A percentile compares a stretch with the other conserved stretches of the same genome.
Conservation (phyloP, 805 yeast species). For the Tetrapisispora phaffii region DNA sequence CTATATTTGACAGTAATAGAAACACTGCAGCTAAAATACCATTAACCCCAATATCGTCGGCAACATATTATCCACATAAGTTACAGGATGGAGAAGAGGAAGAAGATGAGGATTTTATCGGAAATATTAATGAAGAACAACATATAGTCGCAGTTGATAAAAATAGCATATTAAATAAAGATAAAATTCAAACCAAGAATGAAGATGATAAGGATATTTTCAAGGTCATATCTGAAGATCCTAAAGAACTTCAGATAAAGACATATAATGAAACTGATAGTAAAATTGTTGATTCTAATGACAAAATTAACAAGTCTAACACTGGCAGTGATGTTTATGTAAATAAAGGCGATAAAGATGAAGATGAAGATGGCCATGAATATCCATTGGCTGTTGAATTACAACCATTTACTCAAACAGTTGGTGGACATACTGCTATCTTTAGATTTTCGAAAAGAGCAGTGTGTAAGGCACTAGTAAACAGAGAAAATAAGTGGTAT, state of each 20-base stretch:
- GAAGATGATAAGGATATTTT: background rate
- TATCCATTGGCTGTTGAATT: slow-evolving; percentile 78
- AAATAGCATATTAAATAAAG: background rate
- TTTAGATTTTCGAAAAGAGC: slow-evolving; percentile 86
- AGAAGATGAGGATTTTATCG: slow-evolving; percentile 4
- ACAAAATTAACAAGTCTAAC: no score
- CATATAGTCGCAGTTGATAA: background rate
- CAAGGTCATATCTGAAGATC: background rate
- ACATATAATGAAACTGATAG: background rate
- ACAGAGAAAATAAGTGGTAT: slow-evolving; percentile 84
- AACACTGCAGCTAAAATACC: slow-evolving; percentile 5
- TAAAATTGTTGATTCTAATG: background rate
- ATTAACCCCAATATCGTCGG: slow-evolving; percentile 56
- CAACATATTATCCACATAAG: slow-evolving; percentile 62
- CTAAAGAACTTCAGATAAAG: background rate
- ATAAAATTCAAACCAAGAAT: background rate
- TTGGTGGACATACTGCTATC: slow-evolving; percentile 97
- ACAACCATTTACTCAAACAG: slow-evolving; percentile 84
- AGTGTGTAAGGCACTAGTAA: slow-evolving; percentile 86
- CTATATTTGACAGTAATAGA: background rate
- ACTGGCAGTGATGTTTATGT: background rate
- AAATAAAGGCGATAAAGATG: slow-evolving; percentile 16
- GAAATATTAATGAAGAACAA: background rate
- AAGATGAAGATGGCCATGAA: slow-evolving; percentile 28
- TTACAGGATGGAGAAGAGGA: slow-evolving; percentile 23